Conservation (phyloP, 768 basidiomycete genomes). For the Leccinum arenicola region DNA sequence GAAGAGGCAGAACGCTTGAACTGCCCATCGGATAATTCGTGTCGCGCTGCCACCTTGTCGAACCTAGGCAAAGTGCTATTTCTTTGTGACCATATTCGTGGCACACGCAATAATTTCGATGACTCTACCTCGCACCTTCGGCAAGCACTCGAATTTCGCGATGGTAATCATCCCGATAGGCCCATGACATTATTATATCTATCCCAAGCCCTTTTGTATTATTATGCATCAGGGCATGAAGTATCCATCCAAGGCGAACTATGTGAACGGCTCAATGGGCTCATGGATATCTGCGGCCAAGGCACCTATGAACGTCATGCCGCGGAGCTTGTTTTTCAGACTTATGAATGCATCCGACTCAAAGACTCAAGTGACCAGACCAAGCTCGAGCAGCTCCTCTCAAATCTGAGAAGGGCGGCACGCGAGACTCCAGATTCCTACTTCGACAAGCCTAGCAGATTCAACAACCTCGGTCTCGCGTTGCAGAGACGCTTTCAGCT, state of each 20-base stretch:
- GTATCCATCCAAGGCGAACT: background rate
- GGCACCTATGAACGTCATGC: slow-evolving; percentile 2
- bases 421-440: background rate
- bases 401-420: background rate
- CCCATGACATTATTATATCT: slow-evolving; percentile 2
- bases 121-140: background rate
- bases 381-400: background rate
- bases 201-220: background rate
- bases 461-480: slow-evolving; percentile 1
- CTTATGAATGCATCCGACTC: background rate
- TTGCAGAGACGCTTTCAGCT: slow-evolving; percentile 1
- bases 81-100: slow-evolving; percentile 1
- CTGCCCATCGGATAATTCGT: background rate
- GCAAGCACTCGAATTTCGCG: slow-evolving; percentile 7
- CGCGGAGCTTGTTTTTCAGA: slow-evolving; percentile 4
- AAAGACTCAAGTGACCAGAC: background rate
- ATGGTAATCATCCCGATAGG: slow-evolving; percentile 1
- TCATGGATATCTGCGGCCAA: background rate
- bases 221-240: background rate
- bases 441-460: slow-evolving; percentile 1
- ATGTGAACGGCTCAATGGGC: background rate
- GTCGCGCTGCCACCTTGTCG: slow-evolving; percentile 8
- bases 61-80: slow-evolving; percentile 15
- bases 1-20: background rate
- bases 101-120: background rate